Conservation (phyloP, 176 grass and related monocot species). For the Triticum urartu region DNA sequence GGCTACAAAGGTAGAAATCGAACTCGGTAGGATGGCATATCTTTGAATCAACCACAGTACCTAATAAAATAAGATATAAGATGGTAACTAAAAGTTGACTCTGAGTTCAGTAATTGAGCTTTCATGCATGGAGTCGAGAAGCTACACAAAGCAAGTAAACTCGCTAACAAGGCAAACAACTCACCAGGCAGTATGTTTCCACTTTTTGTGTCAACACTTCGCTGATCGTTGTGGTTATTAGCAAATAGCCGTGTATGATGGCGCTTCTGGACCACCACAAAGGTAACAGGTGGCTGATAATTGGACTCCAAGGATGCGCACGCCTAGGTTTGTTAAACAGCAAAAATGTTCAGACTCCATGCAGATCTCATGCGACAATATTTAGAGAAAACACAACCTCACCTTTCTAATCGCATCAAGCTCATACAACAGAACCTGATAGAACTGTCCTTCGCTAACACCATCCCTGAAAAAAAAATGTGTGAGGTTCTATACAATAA, state of each 20-base stretch:
- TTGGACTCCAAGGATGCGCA: constrained; percentile 76
- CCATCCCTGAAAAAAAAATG: constrained; percentile 52
- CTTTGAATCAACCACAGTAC: constrained; percentile 68
- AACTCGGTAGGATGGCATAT: constrained; percentile 91
- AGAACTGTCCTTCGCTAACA: constrained; percentile 79
- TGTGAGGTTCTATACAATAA: not conserved
- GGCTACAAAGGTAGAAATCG: constrained; percentile 81
- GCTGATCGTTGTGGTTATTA: constrained; percentile 55
- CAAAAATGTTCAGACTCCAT: not conserved
- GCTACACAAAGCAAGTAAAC: not conserved
- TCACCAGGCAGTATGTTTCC: constrained; percentile 72
- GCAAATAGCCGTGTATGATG: constrained; percentile 78
- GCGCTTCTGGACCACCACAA: constrained; percentile 80
- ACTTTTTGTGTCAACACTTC: constrained; percentile 49
- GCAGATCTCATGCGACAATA: not conserved
- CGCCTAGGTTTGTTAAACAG: constrained; percentile 34
- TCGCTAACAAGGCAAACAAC: constrained; percentile 7
- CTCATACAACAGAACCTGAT: constrained; percentile 66
- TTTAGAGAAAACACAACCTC: not conserved
- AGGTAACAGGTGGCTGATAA: constrained; percentile 76
- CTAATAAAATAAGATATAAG: constrained; percentile 37
- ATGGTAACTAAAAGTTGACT: not conserved
- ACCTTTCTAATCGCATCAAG: constrained; percentile 77
- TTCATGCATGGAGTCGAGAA: not conserved
- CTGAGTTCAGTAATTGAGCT: not conserved